These are phyloP conservation scores for Fusarium goolgardi DNA, from an alignment of 2,329 filamentous ascomycete species.

Conservation along the genomic window DNA sequence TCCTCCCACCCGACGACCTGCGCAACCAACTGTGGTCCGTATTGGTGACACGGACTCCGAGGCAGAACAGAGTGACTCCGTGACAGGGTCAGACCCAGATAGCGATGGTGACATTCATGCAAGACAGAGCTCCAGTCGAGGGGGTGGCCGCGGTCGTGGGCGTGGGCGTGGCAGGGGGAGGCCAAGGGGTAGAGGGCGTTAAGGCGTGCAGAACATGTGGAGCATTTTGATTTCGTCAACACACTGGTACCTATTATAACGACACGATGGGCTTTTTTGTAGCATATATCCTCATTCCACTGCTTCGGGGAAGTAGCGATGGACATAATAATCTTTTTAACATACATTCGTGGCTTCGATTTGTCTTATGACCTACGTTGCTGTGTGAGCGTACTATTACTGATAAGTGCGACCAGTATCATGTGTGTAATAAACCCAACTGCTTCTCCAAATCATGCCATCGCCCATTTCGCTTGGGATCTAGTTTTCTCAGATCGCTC, in stretches of 20 bases:
- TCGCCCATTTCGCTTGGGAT: conserved; percentile 78
- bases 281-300: conserved; percentile 6
- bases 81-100: conserved; percentile 34
- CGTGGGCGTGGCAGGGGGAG: conserved; percentile 24
- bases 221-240: conserved; percentile 11
- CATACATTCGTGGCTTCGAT: background rate
- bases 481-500: conserved; percentile 72
- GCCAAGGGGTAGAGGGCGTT: conserved; percentile 32
- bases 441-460: conserved; percentile 76
- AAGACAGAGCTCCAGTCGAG: conserved; percentile 35
- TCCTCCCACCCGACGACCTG: background rate
- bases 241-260: conserved; percentile 14
- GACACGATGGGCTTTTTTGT: background rate
- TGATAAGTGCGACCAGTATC: background rate
- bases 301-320: background rate
- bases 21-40: conserved; percentile 41
- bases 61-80: conserved; percentile 23
- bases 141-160: conserved; percentile 42
- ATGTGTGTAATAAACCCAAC: conserved; percentile 38
- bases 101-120: conserved; percentile 45
- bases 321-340: background rate
- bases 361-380: background rate
- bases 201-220: background rate
- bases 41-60: conserved; percentile 45
- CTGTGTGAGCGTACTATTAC: background rate